These are phyloP conservation scores for Cinnamomum micranthum DNA, from an alignment of 164 flowering plant genomes.

Conservation along the genomic window DNA sequence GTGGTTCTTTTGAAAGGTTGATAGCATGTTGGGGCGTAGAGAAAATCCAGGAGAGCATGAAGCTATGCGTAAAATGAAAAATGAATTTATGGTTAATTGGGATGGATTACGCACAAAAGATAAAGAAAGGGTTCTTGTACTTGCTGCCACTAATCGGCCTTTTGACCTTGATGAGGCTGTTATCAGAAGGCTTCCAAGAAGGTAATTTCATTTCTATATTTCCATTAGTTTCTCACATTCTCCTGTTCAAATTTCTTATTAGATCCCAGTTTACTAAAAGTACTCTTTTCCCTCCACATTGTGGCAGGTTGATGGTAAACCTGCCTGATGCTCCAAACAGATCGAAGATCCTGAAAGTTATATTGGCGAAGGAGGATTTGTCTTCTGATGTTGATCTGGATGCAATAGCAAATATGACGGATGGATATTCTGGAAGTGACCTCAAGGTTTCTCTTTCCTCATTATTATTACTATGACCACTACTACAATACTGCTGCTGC, in stretches of 20 bases:
- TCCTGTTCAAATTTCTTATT: background rate
- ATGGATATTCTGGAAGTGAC: slow-evolving; percentile 96
- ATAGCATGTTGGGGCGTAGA: slow-evolving; percentile 91
- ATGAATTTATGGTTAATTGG: slow-evolving; percentile 98
- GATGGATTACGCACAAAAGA: slow-evolving; percentile 93
- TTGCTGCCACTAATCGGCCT: slow-evolving; percentile 97
- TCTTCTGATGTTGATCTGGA: slow-evolving; percentile 74
- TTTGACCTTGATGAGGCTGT: slow-evolving; percentile 98
- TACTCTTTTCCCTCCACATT: background rate
- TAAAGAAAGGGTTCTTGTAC: slow-evolving; percentile 81
- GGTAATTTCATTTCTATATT: slow-evolving; percentile 35
- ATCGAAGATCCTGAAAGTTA: slow-evolving; percentile 77
- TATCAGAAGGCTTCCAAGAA: slow-evolving; percentile 81
- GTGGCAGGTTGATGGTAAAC: slow-evolving; percentile 81
- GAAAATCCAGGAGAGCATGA: slow-evolving; percentile 97
- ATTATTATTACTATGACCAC: background rate
- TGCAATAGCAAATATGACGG: slow-evolving; percentile 79
- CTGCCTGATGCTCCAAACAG: slow-evolving; percentile 88
- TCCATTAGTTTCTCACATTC: too few species aligned
- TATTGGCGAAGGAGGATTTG: slow-evolving; percentile 83
- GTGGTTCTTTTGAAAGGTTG: slow-evolving; percentile 52
- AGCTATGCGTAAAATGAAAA: slow-evolving; percentile 98
- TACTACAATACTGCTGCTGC: background rate
- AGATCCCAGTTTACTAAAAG: background rate
- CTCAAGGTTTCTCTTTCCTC: slow-evolving; percentile 53